Evolutionary conservation across 75 land plant genomes (phyloP).

Genomic region (Adiantum capillusveneris): DNA sequence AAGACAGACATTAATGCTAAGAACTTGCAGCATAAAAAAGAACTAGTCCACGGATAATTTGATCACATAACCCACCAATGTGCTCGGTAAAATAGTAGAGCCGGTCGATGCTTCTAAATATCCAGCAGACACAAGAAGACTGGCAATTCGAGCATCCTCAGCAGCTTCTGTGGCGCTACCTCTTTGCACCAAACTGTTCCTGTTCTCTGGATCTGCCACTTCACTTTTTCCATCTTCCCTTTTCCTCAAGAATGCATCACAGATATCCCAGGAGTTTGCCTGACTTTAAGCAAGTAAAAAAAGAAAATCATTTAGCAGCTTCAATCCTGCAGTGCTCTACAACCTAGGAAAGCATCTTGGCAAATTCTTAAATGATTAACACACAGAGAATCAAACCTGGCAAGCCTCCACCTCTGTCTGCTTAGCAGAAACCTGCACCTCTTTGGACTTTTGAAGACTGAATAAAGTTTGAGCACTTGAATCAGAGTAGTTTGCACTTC

Average conservation of each 20-base stretch:
- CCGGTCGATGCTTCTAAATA: not conserved
- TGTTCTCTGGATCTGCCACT: not conserved
- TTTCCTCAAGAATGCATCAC: conserved; percentile 18
- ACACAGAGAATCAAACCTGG: conserved; percentile 21
- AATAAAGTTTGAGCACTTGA: conserved; percentile 23
- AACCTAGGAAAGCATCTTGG: not conserved
- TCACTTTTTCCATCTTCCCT: conserved; percentile 13
- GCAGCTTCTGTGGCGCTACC: not conserved
- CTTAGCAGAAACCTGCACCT: conserved; percentile 23
- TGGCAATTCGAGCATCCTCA: conserved; percentile 6
- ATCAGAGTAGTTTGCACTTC: conserved; percentile 26
- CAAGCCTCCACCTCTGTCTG: conserved; percentile 22
- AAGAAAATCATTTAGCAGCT: conserved; percentile 2
- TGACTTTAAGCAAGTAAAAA: conserved; percentile 1
- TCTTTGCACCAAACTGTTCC: not conserved
- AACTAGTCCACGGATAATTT: not conserved
- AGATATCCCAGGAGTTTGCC: conserved; percentile 40
- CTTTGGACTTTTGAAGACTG: conserved; percentile 24
- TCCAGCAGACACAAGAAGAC: conserved; percentile 6
- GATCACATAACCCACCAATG: not conserved
- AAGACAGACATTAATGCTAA: not conserved
- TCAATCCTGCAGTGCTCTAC: too few species aligned
- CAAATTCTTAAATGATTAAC: not conserved
- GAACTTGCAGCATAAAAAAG: not conserved
- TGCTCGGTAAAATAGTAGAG: not conserved